Conservation (phyloP, 2,329 filamentous ascomycete species). For the Epichloe sp. region DNA sequence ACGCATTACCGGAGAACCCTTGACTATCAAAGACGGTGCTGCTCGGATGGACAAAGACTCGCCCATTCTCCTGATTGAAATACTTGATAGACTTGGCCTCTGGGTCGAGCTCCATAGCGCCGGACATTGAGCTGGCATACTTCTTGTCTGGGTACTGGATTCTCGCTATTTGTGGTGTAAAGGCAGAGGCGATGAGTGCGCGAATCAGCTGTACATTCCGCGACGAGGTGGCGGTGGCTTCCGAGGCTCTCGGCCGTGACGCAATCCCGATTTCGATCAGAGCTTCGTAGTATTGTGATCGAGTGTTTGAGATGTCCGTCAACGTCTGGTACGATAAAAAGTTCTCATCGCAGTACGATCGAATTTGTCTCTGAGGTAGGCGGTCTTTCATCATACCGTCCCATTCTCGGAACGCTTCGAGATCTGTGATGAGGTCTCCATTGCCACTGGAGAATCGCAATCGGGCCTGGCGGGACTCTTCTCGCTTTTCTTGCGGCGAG, state of each 20-base stretch:
- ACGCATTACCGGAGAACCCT: slow-evolving; percentile 58
- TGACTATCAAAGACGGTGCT: slow-evolving; percentile 78
- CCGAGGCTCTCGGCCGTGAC: slow-evolving; percentile 22
- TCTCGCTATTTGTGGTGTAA: slow-evolving; percentile 75
- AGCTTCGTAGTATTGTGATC: slow-evolving; percentile 72
- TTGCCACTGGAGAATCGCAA: slow-evolving; percentile 62
- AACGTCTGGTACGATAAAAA: slow-evolving; percentile 76
- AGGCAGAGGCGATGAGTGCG: slow-evolving; percentile 59
- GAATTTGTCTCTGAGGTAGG: slow-evolving; percentile 47
- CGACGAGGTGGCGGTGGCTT: slow-evolving; percentile 17
- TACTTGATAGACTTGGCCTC: slow-evolving; percentile 89
- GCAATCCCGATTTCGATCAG: slow-evolving; percentile 79
- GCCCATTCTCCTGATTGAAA: slow-evolving; percentile 71
- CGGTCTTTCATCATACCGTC: slow-evolving; percentile 48
- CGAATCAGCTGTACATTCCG: slow-evolving; percentile 42
- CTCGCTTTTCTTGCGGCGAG: slow-evolving; percentile 68
- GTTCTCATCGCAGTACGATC: slow-evolving; percentile 71
- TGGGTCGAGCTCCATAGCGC: slow-evolving; percentile 83
- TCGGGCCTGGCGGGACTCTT: slow-evolving; percentile 66
- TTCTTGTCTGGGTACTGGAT: slow-evolving; percentile 95
- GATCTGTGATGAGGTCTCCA: slow-evolving; percentile 79
- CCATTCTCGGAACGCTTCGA: slow-evolving; percentile 77
- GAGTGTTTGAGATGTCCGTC: slow-evolving; percentile 76
- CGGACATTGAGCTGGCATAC: slow-evolving; percentile 74
- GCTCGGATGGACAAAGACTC: slow-evolving; percentile 86